Evolutionary conservation across 176 grass and related monocot species (phyloP).

Genomic region (Eleusine coracana): DNA sequence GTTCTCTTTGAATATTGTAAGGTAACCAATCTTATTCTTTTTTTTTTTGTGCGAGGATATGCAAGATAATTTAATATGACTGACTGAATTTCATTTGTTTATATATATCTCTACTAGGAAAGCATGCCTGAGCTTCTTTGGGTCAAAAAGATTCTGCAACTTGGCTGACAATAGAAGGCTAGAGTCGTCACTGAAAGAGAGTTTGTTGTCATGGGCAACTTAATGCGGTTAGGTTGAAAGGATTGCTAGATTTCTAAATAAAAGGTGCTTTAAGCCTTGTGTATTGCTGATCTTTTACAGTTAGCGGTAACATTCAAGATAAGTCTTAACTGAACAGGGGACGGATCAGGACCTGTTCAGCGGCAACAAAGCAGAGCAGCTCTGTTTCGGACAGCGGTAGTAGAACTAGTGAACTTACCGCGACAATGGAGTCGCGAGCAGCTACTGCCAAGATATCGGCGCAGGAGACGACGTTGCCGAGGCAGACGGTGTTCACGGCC

Average conservation of each 20-base stretch:
- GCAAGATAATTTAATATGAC: too few relatives aligned
- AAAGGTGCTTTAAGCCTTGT: constrained; percentile 22
- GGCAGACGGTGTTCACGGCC: constrained; percentile 55
- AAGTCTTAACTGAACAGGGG: constrained; percentile 3
- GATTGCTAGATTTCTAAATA: constrained; percentile 5
- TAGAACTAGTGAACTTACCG: constrained; percentile 47
- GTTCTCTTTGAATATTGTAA: not conserved
- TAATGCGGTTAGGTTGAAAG: constrained; percentile 15
- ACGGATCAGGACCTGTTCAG: not conserved
- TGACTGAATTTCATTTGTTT: too few relatives aligned
- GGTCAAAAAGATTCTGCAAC: not conserved
- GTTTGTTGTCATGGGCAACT: not conserved
- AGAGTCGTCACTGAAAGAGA: not conserved
- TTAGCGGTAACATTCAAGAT: not conserved
- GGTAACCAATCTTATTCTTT: too few relatives aligned
- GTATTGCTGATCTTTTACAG: not conserved
- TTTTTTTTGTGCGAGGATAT: too few relatives aligned
- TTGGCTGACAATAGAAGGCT: too few relatives aligned
- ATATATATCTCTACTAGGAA: too few relatives aligned
- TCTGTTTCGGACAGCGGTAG: not conserved
- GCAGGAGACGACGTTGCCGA: constrained; percentile 79
- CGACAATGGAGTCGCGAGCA: constrained; percentile 75
- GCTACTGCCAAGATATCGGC: constrained; percentile 74
- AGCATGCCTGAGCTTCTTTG: too few relatives aligned
- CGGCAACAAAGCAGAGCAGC: not conserved